phyloP scores from a whole-genome alignment of 768 basidiomycete species.

The Termitomyces sp. region DNA sequence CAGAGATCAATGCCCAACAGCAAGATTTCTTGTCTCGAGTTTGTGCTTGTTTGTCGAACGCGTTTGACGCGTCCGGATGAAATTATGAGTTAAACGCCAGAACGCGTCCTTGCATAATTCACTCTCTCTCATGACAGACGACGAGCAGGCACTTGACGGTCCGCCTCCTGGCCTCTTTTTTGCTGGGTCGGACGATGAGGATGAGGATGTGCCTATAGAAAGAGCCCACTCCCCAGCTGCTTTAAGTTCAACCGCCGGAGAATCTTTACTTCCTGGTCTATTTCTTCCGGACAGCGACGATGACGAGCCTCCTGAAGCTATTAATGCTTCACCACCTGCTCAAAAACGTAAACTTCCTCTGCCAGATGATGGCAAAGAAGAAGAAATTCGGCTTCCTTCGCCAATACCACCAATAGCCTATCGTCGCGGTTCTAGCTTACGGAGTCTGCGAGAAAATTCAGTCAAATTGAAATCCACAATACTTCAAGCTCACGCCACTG shows the following conservation, averaged over 20 bases:
- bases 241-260: slow-evolving; percentile 5
- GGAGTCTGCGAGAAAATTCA: slow-evolving; percentile 31
- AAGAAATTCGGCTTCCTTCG: slow-evolving; percentile 20
- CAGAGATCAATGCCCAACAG: slow-evolving; percentile 16
- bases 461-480: slow-evolving; percentile 7
- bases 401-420: slow-evolving; percentile 23
- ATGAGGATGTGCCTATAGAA: slow-evolving; percentile 24
- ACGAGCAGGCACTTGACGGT: slow-evolving; percentile 22
- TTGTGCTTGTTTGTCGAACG: slow-evolving; percentile 36
- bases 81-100: slow-evolving; percentile 13
- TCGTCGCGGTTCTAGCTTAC: slow-evolving; percentile 39
- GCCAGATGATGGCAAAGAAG: slow-evolving; percentile 15
- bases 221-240: slow-evolving; percentile 14
- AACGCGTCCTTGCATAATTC: slow-evolving; percentile 20
- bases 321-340: slow-evolving; percentile 6
- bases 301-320: slow-evolving; percentile 18
- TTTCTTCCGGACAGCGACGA: slow-evolving; percentile 36
- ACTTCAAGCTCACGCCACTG: slow-evolving; percentile 8
- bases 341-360: slow-evolving; percentile 18
- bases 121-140: slow-evolving; percentile 21
- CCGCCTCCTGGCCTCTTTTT: slow-evolving; percentile 52
- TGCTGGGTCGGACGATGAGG: slow-evolving; percentile 55
- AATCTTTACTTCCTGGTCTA: slow-evolving; percentile 24
- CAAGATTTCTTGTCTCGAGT: slow-evolving; percentile 27
- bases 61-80: slow-evolving; percentile 33